Base-by-base conservation (phyloP, 2,329 filamentous ascomycete species). In the Graphilbum sp. region DNA sequence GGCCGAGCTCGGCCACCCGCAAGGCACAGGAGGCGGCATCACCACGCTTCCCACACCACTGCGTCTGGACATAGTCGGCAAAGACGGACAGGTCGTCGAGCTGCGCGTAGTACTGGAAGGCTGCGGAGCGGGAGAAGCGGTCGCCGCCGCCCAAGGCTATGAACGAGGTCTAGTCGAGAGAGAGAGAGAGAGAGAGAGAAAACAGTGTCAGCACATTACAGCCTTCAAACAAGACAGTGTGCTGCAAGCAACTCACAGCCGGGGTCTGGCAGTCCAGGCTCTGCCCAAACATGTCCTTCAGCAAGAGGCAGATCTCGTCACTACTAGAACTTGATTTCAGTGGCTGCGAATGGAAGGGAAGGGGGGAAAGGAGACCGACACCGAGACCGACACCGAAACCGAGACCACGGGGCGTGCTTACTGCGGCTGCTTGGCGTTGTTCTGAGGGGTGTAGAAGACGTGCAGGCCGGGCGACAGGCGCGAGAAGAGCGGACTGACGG, bases 401-500 rank as follows among this genome's bases (percentile, higher is more conserved):
- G 20, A 27, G 9, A 25, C 4, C 9, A 11, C 7, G n/a, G 17
- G 32, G 25, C 25, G 4, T 21, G 34, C 42, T 36, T 34, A 45
- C 44, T 33, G 25, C 16, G 39, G 34, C 11, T 32, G 29, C 9
- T 32, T 18, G 15, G 39, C 29, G 11, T 6, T 37, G 27, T 16
- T 21, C 20, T n/a, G 33, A 0, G 80, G 79, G 0, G 79, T 81
- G 52, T 78, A 86, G 49, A 81, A 81, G 20, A 86, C 63, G 61
- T 95, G 86, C 18, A 96, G 61, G 3, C 88, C 88, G 1, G 87
- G 77, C 2, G 84, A 75, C 13, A 86, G 57, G 41, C 81, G 72
- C 37, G 85, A 85, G 32, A 72, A 63, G 49, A 90, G 79, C 2
- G 87, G 87, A 30, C 76, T 66, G 33, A 78, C 61, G 1, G 69